A percentile compares a stretch with the other conserved stretches of the same genome.
These are phyloP conservation scores for Elymus sibiricus DNA, from an alignment of 176 grass and related monocot genomes.

Conservation along the genomic window DNA sequence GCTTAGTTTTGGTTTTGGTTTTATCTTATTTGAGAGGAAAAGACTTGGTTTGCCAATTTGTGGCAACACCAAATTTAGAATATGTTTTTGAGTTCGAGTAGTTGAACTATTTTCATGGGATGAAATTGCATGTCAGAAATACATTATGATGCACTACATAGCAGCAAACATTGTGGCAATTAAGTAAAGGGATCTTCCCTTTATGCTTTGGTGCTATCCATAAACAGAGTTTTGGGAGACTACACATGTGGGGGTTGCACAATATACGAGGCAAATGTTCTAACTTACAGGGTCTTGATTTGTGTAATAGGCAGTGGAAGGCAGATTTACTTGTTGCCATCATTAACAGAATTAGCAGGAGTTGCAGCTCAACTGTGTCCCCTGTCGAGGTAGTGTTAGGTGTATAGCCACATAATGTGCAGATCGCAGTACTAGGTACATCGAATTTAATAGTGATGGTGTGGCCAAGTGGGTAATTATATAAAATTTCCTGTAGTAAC, in stretches of 20 bases:
- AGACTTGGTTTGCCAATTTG: neutral
- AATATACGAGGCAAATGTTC: slow-evolving; percentile 39
- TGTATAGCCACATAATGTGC: too few species aligned
- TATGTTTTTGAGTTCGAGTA: neutral
- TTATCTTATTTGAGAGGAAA: neutral
- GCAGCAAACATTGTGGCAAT: neutral
- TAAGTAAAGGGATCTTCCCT: neutral
- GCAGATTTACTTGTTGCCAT: slow-evolving; percentile 26
- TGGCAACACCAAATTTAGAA: neutral
- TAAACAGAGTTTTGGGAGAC: neutral
- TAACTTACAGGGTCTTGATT: slow-evolving; percentile 46
- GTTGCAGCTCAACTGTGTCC: neutral
- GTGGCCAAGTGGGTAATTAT: neutral
- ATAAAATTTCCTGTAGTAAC: neutral
- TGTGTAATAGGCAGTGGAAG: slow-evolving; percentile 46
- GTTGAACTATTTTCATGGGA: neutral
- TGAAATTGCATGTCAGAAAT: neutral
- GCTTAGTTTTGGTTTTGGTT: neutral
- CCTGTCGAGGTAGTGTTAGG: neutral
- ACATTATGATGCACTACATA: neutral
- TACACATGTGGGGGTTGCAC: slow-evolving; percentile 34
- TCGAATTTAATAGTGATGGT: neutral
- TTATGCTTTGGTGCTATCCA: neutral
- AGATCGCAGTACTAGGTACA: too few species aligned
- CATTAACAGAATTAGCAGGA: slow-evolving; percentile 11